Base-by-base conservation (phyloP, 768 basidiomycete genomes). In the Sporobolomyces pararoseus region DNA sequence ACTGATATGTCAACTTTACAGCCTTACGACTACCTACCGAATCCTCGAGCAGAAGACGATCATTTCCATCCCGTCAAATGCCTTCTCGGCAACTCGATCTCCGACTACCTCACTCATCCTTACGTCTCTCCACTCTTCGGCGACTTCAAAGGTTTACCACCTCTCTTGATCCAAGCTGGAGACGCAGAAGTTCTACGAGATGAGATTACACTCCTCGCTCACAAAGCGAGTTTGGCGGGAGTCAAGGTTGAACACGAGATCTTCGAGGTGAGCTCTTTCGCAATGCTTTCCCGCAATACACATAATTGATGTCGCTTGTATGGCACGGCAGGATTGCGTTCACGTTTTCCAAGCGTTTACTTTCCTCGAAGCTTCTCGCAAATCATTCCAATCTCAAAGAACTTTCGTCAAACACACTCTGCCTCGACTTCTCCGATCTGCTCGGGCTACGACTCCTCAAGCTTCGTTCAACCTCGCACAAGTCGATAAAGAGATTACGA, bases 81-180 rank as follows among this genome's bases (percentile, higher is more conserved):
- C 76, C 96, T 97, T 77, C 86, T 98, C 17, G 95, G 94, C 21
- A 72, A 72, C 32, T 50, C 63, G 46, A 73, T 77, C 44, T 62
- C 88, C 75, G 82, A 87, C 68, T 95, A 91, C 78, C 82, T 97
- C 53, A 97, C 93, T 0, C 93, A 99, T 79, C 95, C 95, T 14
- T 99, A 99, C 75, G 95, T 89, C 14, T 93, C 90, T 68, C 95
- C 91, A 0, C 82, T 99, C 21, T 99, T 99, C 75, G 95, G 96
- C 25, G 86, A 92, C 77, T 88, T 94, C 70, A 81, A 82, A 14
- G 89, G 88, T 12, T 81, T 99, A 23, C 95, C 95, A 14, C 95
- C 95, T 0, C 78, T 98, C 76, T 83, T 98, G 16, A 88, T 97
- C 49, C 92, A 95, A 78, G 87, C 87, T 3, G 95, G 95, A 23